Evolutionary conservation across 2,329 filamentous ascomycete genomes (phyloP).

Genomic region (Talaromyces funiculosus): DNA sequence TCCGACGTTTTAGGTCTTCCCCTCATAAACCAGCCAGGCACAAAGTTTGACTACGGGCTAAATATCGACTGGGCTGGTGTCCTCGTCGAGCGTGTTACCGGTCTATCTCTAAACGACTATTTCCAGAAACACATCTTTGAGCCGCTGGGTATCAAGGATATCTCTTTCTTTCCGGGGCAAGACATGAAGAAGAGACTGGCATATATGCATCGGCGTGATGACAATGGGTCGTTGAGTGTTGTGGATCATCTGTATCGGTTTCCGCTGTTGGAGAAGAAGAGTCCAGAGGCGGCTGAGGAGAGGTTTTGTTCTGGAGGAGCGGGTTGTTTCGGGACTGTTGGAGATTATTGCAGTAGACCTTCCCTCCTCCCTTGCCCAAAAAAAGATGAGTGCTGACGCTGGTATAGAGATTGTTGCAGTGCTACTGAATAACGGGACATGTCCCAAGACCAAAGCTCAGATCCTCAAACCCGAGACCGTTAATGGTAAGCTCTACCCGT

Average conservation of each 20-base stretch:
- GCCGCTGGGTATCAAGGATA: slow-evolving; percentile 46
- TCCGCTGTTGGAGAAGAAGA: not conserved
- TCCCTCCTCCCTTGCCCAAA: not conserved
- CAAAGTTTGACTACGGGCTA: slow-evolving; percentile 57
- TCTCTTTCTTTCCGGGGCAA: slow-evolving; percentile 52
- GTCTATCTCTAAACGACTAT: slow-evolving; percentile 45
- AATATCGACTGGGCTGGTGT: slow-evolving; percentile 52
- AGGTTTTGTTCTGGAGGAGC: slow-evolving; percentile 50
- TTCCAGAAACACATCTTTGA: slow-evolving; percentile 45
- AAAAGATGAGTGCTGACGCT: not conserved
- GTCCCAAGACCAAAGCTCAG: slow-evolving; percentile 47
- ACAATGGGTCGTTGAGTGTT: slow-evolving; percentile 33
- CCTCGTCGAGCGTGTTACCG: slow-evolving; percentile 43
- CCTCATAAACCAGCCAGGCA: slow-evolving; percentile 60
- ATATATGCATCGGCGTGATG: slow-evolving; percentile 51
- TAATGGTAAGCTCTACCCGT: slow-evolving; percentile 22
- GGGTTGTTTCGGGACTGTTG: slow-evolving; percentile 55
- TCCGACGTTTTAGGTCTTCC: slow-evolving; percentile 48
- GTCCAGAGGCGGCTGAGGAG: not conserved
- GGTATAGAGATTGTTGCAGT: slow-evolving; percentile 49
- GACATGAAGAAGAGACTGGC: slow-evolving; percentile 53
- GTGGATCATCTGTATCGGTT: slow-evolving; percentile 11
- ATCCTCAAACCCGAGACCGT: slow-evolving; percentile 53
- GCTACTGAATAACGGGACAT: slow-evolving; percentile 57
- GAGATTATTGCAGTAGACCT: slow-evolving; percentile 53